Evolutionary conservation across 1,284 basidiomycete genomes (phyloP).

Genomic region (Austroboletus rostrupii): DNA sequence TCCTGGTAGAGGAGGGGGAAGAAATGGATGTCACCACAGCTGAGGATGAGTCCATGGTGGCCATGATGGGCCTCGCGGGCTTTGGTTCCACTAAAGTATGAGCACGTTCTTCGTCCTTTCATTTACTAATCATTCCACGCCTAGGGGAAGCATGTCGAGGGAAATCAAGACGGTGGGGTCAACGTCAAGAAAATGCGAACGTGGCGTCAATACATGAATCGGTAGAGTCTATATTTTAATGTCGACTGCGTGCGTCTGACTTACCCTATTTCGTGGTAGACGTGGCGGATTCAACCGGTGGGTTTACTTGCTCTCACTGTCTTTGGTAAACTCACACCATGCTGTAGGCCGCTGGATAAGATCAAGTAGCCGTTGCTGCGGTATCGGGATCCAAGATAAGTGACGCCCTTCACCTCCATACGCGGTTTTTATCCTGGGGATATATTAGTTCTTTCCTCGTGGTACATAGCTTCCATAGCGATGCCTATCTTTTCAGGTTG

Average conservation of each 20-base stretch:
- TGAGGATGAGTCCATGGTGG: constrained; percentile 81
- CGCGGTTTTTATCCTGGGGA: constrained; percentile 12
- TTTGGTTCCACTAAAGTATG: constrained; percentile 89
- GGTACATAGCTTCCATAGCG: background rate
- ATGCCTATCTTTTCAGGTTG: constrained; percentile 5
- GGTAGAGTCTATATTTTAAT: constrained; percentile 40
- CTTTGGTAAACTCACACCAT: constrained; percentile 12
- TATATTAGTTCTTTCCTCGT: background rate
- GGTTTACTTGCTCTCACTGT: constrained; percentile 16
- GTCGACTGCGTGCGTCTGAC: constrained; percentile 7
- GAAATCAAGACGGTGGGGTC: constrained; percentile 76
- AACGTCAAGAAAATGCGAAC: constrained; percentile 86
- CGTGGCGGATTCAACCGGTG: constrained; percentile 92
- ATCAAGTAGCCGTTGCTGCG: constrained; percentile 45
- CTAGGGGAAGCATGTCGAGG: constrained; percentile 75
- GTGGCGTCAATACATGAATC: constrained; percentile 96
- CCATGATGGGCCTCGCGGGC: constrained; percentile 85
- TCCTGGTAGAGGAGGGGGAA: constrained; percentile 55
- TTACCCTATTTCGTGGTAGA: constrained; percentile 35
- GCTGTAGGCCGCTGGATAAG: constrained; percentile 61
- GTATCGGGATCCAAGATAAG: constrained; percentile 16
- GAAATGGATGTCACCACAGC: constrained; percentile 65
- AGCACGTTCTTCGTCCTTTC: background rate
- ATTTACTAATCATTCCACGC: constrained; percentile 2
- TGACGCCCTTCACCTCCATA: constrained; percentile 11